These are phyloP conservation scores for Phytophthora constricta DNA, from an alignment of 352 stramenopile species.

Conservation along the genomic window DNA sequence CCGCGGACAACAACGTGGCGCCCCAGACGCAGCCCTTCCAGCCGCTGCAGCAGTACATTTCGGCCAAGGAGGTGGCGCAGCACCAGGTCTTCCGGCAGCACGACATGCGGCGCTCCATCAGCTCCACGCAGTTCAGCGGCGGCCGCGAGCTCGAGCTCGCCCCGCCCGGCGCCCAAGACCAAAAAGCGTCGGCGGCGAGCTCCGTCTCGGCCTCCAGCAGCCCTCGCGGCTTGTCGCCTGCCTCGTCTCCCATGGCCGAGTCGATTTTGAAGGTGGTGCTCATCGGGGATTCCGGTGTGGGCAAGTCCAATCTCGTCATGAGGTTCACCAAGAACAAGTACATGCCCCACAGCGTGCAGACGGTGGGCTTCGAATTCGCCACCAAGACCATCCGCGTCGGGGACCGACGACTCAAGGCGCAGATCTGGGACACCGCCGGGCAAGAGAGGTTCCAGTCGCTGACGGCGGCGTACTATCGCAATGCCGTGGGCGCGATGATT, in stretches of 20 bases:
- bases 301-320: slow-evolving; percentile 89
- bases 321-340: slow-evolving; percentile 92
- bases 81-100: slow-evolving; percentile 45
- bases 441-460: slow-evolving; percentile 93
- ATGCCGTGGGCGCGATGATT: slow-evolving; percentile 91
- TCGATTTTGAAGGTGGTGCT: slow-evolving; percentile 90
- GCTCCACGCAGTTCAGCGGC: slow-evolving; percentile 36
- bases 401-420: slow-evolving; percentile 84
- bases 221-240: slow-evolving; percentile 49
- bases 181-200: slow-evolving; percentile 29
- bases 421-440: slow-evolving; percentile 90
- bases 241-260: slow-evolving; percentile 36
- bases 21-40: slow-evolving; percentile 30
- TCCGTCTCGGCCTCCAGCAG: slow-evolving; percentile 55
- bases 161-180: neutral
- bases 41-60: slow-evolving; percentile 62
- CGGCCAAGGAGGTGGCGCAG: slow-evolving; percentile 72
- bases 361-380: slow-evolving; percentile 89
- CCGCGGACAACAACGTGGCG: slow-evolving; percentile 18
- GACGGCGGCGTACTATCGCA: slow-evolving; percentile 92
- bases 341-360: slow-evolving; percentile 76
- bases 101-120: slow-evolving; percentile 52
- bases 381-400: slow-evolving; percentile 88
- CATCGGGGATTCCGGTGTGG: slow-evolving; percentile 88
- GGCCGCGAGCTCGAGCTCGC: slow-evolving; percentile 11